Conservation (phyloP, 139 green algal species). For the Ettlia oleoabundans region DNA sequence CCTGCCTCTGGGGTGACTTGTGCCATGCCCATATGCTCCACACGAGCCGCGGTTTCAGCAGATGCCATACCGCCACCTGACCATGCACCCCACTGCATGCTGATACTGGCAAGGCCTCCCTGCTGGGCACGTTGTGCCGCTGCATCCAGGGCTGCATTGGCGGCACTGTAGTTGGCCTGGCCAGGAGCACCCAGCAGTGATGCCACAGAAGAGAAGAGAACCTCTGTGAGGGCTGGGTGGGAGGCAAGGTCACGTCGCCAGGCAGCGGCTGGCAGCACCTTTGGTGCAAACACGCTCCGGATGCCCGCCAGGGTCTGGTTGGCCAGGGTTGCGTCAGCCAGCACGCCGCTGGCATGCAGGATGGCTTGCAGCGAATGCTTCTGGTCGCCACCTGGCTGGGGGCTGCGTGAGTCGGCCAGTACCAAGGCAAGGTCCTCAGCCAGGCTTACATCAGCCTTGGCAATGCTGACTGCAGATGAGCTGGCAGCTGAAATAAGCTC, state of each 20-base stretch:
- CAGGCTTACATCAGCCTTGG: constrained; percentile 42
- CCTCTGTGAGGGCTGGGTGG: constrained; percentile 29
- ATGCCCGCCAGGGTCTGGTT: constrained; percentile 60
- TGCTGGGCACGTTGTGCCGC: constrained; percentile 31
- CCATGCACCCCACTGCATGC: constrained; percentile 64
- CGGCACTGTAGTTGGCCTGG: constrained; percentile 65
- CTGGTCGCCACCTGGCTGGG: neutral
- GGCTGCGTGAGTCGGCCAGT: neutral
- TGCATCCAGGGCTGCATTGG: constrained; percentile 65
- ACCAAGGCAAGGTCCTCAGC: constrained; percentile 28
- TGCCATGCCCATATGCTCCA: constrained; percentile 64
- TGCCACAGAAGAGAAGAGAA: constrained; percentile 79
- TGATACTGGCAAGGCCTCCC: constrained; percentile 19
- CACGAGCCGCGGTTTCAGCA: constrained; percentile 33
- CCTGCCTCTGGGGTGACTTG: constrained; percentile 47
- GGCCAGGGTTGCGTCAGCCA: constrained; percentile 71
- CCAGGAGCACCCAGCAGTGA: constrained; percentile 55
- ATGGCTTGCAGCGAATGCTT: constrained; percentile 31
- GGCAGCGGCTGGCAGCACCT: constrained; percentile 29
- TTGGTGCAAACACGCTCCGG: constrained; percentile 57
- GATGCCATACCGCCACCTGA: constrained; percentile 53
- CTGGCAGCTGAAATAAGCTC: neutral
- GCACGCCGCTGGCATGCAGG: constrained; percentile 78
- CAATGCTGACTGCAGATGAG: constrained; percentile 22
- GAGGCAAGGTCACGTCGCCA: constrained; percentile 7